phyloP scores from a whole-genome alignment of 1,284 basidiomycete genomes.

The Leccinum fuscescens region DNA sequence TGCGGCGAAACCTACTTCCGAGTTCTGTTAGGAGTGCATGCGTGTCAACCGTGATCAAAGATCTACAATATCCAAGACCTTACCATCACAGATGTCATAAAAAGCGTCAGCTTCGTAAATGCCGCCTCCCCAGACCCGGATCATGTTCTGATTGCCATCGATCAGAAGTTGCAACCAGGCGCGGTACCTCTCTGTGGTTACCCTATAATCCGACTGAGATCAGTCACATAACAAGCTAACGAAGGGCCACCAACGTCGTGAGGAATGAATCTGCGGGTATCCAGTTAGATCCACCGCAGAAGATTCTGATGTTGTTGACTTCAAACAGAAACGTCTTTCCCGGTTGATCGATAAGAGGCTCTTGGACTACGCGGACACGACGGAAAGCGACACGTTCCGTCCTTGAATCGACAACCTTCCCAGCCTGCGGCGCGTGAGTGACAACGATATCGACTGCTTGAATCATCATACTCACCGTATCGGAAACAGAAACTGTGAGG shows the following conservation, averaged over 20 bases:
- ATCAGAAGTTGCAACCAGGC: constrained; percentile 72
- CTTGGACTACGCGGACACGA: constrained; percentile 71
- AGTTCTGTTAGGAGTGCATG: constrained; percentile 45
- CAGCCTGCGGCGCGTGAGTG: constrained; percentile 38
- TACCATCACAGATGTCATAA: constrained; percentile 79
- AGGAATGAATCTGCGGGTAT: constrained; percentile 89
- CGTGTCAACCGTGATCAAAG: neutral
- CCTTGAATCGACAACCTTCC: constrained; percentile 48
- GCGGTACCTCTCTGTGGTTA: constrained; percentile 60
- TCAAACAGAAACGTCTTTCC: constrained; percentile 86
- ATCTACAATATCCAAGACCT: constrained; percentile 10
- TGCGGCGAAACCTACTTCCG: constrained; percentile 52
- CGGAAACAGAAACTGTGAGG: constrained; percentile 50
- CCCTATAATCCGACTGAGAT: constrained; percentile 29
- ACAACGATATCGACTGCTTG: constrained; percentile 1
- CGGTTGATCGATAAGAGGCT: constrained; percentile 66
- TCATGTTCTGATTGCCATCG: constrained; percentile 84
- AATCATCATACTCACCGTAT: constrained; percentile 41
- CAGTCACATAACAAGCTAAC: constrained; percentile 1
- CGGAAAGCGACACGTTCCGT: constrained; percentile 73
- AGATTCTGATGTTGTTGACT: constrained; percentile 84
- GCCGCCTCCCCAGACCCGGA: constrained; percentile 83
- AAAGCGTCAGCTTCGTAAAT: constrained; percentile 67
- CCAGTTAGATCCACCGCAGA: constrained; percentile 92
- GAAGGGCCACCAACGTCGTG: constrained; percentile 56